Conservation (phyloP, 768 basidiomycete genomes). For the Lactifluus subvellereus region DNA sequence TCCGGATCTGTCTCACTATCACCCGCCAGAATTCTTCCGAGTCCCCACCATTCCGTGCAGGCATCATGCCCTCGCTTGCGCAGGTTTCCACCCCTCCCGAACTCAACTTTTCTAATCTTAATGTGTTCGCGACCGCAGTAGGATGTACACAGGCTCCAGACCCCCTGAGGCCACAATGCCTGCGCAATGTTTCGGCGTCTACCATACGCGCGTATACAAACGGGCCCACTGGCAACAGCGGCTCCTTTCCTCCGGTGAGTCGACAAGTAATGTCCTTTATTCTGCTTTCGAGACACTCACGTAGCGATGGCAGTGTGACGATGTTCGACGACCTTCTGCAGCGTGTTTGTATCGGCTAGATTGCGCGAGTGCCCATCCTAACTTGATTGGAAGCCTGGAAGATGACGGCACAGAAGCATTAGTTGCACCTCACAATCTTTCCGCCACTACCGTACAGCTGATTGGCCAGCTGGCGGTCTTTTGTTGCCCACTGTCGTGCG, state of each 20-base stretch:
- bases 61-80: too few relatives aligned
- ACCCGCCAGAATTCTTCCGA: not conserved
- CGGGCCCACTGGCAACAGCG: constrained; percentile 16
- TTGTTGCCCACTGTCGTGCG: not conserved
- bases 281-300: not conserved
- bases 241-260: not conserved
- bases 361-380: not conserved
- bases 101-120: not conserved
- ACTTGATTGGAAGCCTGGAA: constrained; percentile 1
- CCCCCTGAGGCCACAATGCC: constrained; percentile 23
- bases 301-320: not conserved
- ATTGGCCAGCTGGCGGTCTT: not conserved
- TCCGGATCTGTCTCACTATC: constrained; percentile 1
- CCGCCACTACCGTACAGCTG: not conserved
- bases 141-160: constrained; percentile 25
- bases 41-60: not conserved
- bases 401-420: constrained; percentile 1
- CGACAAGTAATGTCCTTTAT: constrained; percentile 6
- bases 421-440: not conserved
- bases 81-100: too few relatives aligned
- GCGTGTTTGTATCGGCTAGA: too few relatives aligned
- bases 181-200: too few relatives aligned
- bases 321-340: not conserved
- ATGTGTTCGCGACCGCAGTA: constrained; percentile 9
- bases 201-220: too few relatives aligned